These are phyloP conservation scores for Leishmania major DNA, from an alignment of 208 protist species.

Conservation along the genomic window DNA sequence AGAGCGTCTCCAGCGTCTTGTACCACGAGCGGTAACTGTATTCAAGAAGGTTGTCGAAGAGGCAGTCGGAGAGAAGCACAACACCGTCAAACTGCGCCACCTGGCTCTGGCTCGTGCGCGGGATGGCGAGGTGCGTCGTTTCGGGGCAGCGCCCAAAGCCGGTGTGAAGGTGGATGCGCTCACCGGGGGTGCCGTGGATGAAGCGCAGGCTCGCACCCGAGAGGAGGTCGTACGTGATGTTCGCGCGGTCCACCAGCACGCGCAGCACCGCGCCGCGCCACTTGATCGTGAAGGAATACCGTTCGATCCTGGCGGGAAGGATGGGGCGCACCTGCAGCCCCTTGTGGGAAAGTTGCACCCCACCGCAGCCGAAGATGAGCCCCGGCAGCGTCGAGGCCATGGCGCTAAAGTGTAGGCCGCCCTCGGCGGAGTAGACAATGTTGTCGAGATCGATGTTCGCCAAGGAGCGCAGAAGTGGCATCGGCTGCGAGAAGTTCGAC, in stretches of 20 bases:
- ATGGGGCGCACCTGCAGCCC: slow-evolving; percentile 73
- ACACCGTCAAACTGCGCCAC: slow-evolving; percentile 80
- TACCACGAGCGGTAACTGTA: slow-evolving; percentile 88
- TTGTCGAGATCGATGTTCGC: slow-evolving; percentile 87
- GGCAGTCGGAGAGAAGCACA: slow-evolving; percentile 75
- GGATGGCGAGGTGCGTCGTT: slow-evolving; percentile 46
- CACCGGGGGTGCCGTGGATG: slow-evolving; percentile 59
- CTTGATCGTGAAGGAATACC: slow-evolving; percentile 75
- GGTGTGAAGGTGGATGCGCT: slow-evolving; percentile 87
- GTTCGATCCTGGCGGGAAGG: slow-evolving; percentile 69
- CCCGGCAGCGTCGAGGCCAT: slow-evolving; percentile 68
- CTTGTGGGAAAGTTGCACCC: slow-evolving; percentile 48
- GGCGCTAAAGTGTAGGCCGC: slow-evolving; percentile 86
- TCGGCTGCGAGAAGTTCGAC: slow-evolving; percentile 63
- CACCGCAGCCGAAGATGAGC: slow-evolving; percentile 79
- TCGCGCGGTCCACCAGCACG: slow-evolving; percentile 59
- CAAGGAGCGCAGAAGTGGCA: slow-evolving; percentile 77
- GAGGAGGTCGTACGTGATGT: slow-evolving; percentile 83
- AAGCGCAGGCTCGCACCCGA: slow-evolving; percentile 80
- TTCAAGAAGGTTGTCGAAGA: slow-evolving; percentile 88
- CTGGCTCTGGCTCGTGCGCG: slow-evolving; percentile 47
- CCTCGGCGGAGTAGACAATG: slow-evolving; percentile 82
- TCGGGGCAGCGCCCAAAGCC: slow-evolving; percentile 55
- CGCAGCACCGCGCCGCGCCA: slow-evolving; percentile 76
- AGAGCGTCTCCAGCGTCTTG: slow-evolving; percentile 83